These are phyloP conservation scores for Nymphaea thermarum DNA, from an alignment of 164 flowering plant species.

Conservation along the genomic window DNA sequence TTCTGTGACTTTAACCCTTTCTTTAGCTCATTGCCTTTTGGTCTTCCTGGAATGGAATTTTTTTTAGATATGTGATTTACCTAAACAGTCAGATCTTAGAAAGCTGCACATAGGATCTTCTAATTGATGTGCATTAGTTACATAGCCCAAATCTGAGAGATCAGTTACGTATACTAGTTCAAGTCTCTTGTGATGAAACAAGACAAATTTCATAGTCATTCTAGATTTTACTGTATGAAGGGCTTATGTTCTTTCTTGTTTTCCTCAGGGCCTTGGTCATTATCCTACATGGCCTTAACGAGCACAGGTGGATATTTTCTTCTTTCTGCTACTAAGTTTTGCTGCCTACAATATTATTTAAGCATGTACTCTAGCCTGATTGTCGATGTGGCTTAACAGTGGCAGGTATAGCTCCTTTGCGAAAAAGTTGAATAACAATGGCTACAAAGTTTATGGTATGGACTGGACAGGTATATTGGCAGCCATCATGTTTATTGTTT, in stretches of 20 bases:
- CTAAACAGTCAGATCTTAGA: too few relatives aligned
- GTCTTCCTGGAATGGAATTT: too few relatives aligned
- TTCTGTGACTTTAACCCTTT: too few relatives aligned
- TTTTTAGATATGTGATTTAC: too few relatives aligned
- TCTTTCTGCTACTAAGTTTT: background rate
- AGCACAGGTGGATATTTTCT: constrained; percentile 59
- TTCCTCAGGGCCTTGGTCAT: constrained; percentile 64
- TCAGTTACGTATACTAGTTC: too few relatives aligned
- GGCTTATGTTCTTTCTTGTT: background rate
- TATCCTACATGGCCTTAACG: constrained; percentile 85
- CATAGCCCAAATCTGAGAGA: too few relatives aligned
- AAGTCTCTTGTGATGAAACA: too few relatives aligned
- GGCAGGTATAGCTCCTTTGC: constrained; percentile 73
- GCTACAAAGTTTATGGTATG: constrained; percentile 81
- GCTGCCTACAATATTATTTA: background rate
- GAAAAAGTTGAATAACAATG: constrained; percentile 65
- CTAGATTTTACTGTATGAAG: too few relatives aligned
- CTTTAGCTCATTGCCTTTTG: too few relatives aligned
- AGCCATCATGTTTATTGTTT: background rate
- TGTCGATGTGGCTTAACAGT: constrained; percentile 20
- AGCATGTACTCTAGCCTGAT: background rate
- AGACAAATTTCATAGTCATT: too few relatives aligned
- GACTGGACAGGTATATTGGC: constrained; percentile 83
- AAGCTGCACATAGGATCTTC: too few relatives aligned
- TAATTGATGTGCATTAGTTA: too few relatives aligned